Percentiles rank a stretch among this genome's conserved stretches.
phyloP scores from a whole-genome alignment of 306 rosid genomes.

The Citrullus amarus region DNA sequence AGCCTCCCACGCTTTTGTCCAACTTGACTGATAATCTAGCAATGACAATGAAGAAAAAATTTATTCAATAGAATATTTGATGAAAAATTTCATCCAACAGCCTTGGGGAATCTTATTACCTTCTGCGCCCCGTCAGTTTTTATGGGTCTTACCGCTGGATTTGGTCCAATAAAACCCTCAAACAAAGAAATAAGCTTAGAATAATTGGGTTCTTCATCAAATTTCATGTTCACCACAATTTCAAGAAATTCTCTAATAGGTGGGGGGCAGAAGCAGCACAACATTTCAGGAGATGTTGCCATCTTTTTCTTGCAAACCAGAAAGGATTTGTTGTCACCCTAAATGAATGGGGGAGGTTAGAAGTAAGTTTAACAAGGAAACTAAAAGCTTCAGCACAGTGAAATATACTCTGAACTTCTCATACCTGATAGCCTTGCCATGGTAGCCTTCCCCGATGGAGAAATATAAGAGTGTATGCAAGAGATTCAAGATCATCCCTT shows the following conservation, averaged over 20 bases:
- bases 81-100: neutral
- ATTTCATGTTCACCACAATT: constrained; percentile 85
- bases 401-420: constrained; percentile 7
- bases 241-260: constrained; percentile 82
- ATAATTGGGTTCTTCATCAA: constrained; percentile 95
- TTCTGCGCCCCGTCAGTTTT: constrained; percentile 89
- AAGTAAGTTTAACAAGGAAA: neutral
- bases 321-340: constrained; percentile 85
- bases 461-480: constrained; percentile 84
- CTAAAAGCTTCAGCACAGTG: neutral
- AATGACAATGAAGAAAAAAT: neutral
- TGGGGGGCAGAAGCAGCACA: constrained; percentile 86
- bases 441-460: constrained; percentile 86
- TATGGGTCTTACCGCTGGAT: constrained; percentile 78
- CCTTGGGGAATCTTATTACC: constrained; percentile 26
- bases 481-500: constrained; percentile 94
- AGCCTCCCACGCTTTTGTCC: constrained; percentile 91
- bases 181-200: constrained; percentile 68
- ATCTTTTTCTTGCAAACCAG: constrained; percentile 68
- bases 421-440: constrained; percentile 94
- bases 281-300: constrained; percentile 89
- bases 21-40: constrained; percentile 53
- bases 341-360: constrained; percentile 5
- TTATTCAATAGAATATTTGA: neutral
- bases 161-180: constrained; percentile 71